Conservation (phyloP, 495 filamentous ascomycete species). For the Paragyromitra xinjiangensis region DNA sequence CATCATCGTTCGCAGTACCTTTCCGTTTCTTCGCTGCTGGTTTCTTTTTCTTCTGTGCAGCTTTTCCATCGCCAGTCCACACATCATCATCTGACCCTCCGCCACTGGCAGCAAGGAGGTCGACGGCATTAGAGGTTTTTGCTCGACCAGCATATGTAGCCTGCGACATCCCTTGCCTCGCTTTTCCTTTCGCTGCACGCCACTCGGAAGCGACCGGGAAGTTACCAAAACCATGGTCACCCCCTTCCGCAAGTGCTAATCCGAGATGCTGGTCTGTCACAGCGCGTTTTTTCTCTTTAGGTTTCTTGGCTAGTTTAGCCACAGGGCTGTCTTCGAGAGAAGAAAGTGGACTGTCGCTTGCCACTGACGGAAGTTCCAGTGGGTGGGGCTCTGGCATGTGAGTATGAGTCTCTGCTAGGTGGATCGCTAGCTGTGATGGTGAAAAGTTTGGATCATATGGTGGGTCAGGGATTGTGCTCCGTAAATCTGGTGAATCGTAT, state of each 20-base stretch:
- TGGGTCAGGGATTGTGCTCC: constrained; percentile 51
- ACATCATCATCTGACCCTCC: constrained; percentile 30
- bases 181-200: constrained; percentile 50
- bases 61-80: constrained; percentile 26
- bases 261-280: constrained; percentile 24
- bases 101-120: constrained; percentile 4
- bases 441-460: constrained; percentile 20
- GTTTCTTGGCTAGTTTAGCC: constrained; percentile 3
- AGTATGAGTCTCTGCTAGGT: background rate
- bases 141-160: constrained; percentile 34
- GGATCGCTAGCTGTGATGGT: constrained; percentile 23
- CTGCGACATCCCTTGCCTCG: constrained; percentile 32
- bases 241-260: background rate
- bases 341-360: constrained; percentile 36
- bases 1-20: constrained; percentile 5
- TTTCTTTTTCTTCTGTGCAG: constrained; percentile 31
- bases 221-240: constrained; percentile 22
- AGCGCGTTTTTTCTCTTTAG: constrained; percentile 22
- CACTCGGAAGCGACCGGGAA: constrained; percentile 50
- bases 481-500: constrained; percentile 27
- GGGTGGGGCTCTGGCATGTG: constrained; percentile 1
- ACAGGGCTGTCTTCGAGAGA: constrained; percentile 32
- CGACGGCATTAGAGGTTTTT: constrained; percentile 36
- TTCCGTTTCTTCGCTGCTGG: constrained; percentile 28
- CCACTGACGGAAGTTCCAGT: constrained; percentile 1